Evolutionary conservation across 2,329 filamentous ascomycete genomes (phyloP).

Genomic region (Shiraia sp.): DNA sequence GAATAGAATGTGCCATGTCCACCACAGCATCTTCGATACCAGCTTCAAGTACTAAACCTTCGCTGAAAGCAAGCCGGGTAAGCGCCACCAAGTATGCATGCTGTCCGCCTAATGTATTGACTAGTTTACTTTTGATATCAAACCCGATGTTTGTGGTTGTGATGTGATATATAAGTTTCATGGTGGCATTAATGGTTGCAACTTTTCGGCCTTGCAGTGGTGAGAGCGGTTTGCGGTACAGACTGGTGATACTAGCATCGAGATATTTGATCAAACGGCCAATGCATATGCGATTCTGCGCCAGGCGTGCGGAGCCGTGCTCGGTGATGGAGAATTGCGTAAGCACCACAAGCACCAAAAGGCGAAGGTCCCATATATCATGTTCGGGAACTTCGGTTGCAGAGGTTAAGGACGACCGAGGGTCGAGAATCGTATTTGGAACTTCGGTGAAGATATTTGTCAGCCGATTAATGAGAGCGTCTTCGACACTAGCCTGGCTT

Average conservation of each 20-base stretch:
- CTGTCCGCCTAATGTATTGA: constrained; percentile 68
- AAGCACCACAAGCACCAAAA: constrained; percentile 52
- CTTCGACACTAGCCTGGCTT: constrained; percentile 45
- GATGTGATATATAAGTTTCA: constrained; percentile 64
- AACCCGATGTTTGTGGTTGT: constrained; percentile 64
- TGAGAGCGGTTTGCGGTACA: constrained; percentile 53
- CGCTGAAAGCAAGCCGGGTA: constrained; percentile 82
- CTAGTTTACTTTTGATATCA: constrained; percentile 72
- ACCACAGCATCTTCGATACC: constrained; percentile 77
- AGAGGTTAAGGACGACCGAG: constrained; percentile 4
- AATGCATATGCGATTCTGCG: constrained; percentile 68
- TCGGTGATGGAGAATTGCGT: constrained; percentile 62
- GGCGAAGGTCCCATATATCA: constrained; percentile 51
- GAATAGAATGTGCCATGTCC: constrained; percentile 77
- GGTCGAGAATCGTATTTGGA: constrained; percentile 43
- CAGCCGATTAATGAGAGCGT: constrained; percentile 63
- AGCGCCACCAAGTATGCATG: constrained; percentile 84
- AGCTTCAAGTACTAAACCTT: constrained; percentile 75
- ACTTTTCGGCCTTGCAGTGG: constrained; percentile 48
- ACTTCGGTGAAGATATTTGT: constrained; percentile 65
- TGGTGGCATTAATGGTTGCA: constrained; percentile 61
- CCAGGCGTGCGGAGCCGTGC: constrained; percentile 68
- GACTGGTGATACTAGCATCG: constrained; percentile 68
- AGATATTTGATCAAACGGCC: constrained; percentile 76
- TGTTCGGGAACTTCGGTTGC: constrained; percentile 20